A percentile compares a stretch with the other conserved stretches of the same genome.
phyloP scores from a whole-genome alignment of 164 flowering plant species.

The Vitis labrusca region DNA sequence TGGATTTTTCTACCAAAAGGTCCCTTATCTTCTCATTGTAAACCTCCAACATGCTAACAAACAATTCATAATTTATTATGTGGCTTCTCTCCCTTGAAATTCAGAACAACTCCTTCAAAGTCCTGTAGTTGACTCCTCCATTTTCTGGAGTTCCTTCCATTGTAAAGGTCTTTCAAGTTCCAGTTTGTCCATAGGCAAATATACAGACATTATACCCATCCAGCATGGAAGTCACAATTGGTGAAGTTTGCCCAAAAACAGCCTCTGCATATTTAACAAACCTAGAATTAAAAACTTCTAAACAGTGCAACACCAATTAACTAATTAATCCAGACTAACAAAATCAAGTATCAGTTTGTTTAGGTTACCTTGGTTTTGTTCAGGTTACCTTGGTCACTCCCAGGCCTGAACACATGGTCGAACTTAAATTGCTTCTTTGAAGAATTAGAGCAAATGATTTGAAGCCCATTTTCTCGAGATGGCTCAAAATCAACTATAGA shows the following conservation, averaged over 20 bases:
- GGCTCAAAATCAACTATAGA: constrained; percentile 67
- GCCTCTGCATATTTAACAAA: constrained; percentile 47
- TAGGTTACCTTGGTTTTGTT: no score
- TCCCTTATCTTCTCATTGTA: constrained; percentile 88
- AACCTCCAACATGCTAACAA: constrained; percentile 88
- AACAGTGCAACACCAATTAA: not conserved
- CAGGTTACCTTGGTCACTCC: constrained; percentile 70
- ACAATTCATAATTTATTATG: constrained; percentile 55
- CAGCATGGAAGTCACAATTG: constrained; percentile 72
- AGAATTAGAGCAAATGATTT: constrained; percentile 57
- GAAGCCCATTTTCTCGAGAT: constrained; percentile 62
- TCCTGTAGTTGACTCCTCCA: constrained; percentile 86
- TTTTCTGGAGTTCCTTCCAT: constrained; percentile 87
- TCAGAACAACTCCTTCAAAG: constrained; percentile 72
- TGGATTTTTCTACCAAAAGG: constrained; percentile 61
- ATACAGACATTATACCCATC: constrained; percentile 92
- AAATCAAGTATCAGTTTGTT: no score
- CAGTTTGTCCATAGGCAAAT: constrained; percentile 95
- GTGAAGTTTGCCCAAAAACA: constrained; percentile 71
- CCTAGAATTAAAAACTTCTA: no score
- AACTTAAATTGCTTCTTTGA: constrained; percentile 77
- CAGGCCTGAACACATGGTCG: constrained; percentile 75
- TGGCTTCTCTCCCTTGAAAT: constrained; percentile 48
- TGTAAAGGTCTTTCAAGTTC: constrained; percentile 93
- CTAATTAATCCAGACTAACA: not conserved